phyloP scores from a whole-genome alignment of 140 eudicot genomes.

The Anethum foeniculum region DNA sequence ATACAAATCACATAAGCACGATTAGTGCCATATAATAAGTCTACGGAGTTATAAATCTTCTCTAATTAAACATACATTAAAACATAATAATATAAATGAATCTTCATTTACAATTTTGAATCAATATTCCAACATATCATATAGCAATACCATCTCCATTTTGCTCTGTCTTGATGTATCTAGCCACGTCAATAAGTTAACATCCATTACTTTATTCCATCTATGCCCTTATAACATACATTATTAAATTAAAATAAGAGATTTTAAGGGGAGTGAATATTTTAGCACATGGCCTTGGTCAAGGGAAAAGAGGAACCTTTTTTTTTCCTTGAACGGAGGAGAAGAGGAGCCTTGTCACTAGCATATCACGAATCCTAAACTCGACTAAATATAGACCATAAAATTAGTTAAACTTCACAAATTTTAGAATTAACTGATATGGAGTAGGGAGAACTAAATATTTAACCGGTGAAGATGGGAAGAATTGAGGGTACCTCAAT shows the following conservation, averaged over 20 bases:
- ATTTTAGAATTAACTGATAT: neutral
- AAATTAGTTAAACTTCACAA: neutral
- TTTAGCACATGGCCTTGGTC: neutral
- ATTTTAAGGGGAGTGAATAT: neutral
- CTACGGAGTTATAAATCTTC: no score
- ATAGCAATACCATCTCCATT: no score
- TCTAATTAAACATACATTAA: no score
- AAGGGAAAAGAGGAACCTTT: neutral
- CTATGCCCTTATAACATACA: neutral
- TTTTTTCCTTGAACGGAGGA: no score
- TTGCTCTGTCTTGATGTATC: no score
- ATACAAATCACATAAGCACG: no score
- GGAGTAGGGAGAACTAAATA: neutral
- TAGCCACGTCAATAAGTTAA: neutral
- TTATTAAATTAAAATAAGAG: neutral
- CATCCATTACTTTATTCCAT: neutral
- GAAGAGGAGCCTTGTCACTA: neutral
- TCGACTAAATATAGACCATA: no score
- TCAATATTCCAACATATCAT: no score
- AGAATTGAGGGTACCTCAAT: neutral
- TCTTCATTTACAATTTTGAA: no score
- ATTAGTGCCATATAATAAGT: no score
- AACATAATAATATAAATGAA: no score
- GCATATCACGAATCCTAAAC: neutral
- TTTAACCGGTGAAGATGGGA: neutral